A percentile compares a stretch with the other conserved stretches of the same genome.
Conservation (phyloP, 164 flowering plant species). For the Annona squamosa region DNA sequence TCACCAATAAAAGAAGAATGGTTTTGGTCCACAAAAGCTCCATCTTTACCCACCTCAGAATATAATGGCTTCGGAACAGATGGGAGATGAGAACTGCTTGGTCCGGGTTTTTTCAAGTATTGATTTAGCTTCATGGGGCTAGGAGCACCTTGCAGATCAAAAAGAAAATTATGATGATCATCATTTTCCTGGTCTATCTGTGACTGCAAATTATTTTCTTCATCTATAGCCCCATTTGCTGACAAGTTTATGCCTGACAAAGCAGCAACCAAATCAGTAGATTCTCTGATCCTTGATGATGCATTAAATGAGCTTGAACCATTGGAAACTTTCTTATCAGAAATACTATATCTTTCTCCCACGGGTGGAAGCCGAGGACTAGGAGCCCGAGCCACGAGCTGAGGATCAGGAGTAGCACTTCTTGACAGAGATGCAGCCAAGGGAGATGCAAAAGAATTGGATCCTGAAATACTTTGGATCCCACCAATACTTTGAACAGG, state of each 20-base stretch:
- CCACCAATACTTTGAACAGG: conserved; percentile 29
- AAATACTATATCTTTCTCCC: conserved; percentile 46
- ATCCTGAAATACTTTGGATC: conserved; percentile 26
- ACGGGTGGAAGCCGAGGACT: conserved; percentile 74
- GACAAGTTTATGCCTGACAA: conserved; percentile 71
- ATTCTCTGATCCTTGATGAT: conserved; percentile 35
- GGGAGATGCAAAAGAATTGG: conserved; percentile 63
- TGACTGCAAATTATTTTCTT: conserved; percentile 29
- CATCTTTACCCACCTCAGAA: conserved; percentile 29
- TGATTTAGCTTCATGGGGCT: conserved; percentile 34
- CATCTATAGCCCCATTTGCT: conserved; percentile 31
- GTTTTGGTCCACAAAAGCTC: conserved; percentile 23
- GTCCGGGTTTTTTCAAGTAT: conserved; percentile 33
- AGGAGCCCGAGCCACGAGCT: conserved; percentile 53
- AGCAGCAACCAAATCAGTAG: conserved; percentile 52
- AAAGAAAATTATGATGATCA: conserved; percentile 32
- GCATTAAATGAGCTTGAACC: conserved; percentile 33
- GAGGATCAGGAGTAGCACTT: conserved; percentile 77
- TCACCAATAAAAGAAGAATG: conserved; percentile 23
- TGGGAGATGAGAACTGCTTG: conserved; percentile 24
- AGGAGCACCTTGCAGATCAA: conserved; percentile 40
- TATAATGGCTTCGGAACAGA: conserved; percentile 29
- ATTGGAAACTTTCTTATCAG: conserved; percentile 42
- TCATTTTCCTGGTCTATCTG: conserved; percentile 38
- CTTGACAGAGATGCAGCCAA: conserved; percentile 68